A percentile compares a stretch with the other conserved stretches of the same genome.
These are phyloP conservation scores for Colletotrichum sublineola DNA, from an alignment of 2,329 filamentous ascomycete species.

Conservation along the genomic window DNA sequence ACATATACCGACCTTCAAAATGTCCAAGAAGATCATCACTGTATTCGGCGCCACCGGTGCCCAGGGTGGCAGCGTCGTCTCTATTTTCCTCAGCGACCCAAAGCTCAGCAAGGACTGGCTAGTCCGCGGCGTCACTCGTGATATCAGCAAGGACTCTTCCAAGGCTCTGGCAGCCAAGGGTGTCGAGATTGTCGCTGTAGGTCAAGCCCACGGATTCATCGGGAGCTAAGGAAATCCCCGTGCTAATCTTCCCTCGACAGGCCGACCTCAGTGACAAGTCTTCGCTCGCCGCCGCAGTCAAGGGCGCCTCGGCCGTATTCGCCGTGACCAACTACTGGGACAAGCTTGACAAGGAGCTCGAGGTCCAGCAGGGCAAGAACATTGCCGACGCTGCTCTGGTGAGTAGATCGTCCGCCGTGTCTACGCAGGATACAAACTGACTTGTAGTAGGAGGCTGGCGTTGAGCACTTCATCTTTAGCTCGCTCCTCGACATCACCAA, in stretches of 20 bases:
- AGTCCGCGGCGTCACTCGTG: slow-evolving; percentile 69
- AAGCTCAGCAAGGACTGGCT: slow-evolving; percentile 61
- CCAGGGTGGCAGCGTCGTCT: slow-evolving; percentile 70
- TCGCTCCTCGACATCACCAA: slow-evolving; percentile 57
- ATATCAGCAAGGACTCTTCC: slow-evolving; percentile 57
- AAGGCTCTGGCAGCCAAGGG: slow-evolving; percentile 60
- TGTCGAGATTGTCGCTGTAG: slow-evolving; percentile 62
- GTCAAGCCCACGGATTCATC: slow-evolving; percentile 40
- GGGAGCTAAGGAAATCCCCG: neutral
- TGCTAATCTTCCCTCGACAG: slow-evolving; percentile 43
- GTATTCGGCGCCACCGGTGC: slow-evolving; percentile 72
- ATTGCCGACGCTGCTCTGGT: slow-evolving; percentile 63
- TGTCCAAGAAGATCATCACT: slow-evolving; percentile 60
- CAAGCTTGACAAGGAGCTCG: slow-evolving; percentile 54
- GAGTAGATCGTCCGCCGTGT: slow-evolving; percentile 3
- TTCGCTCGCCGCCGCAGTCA: slow-evolving; percentile 59
- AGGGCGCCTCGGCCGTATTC: slow-evolving; percentile 63
- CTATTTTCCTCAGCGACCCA: slow-evolving; percentile 54
- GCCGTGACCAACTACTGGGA: slow-evolving; percentile 67
- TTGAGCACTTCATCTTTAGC: slow-evolving; percentile 61
- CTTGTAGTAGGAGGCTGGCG: slow-evolving; percentile 49
- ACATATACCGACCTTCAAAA: slow-evolving; percentile 7
- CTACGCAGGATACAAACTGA: slow-evolving; percentile 46
- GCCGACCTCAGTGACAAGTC: slow-evolving; percentile 64
- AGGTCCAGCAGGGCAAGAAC: slow-evolving; percentile 61